Conservation (phyloP, 192 early-diverging fungal species). For the Ambispora gerdemannii region DNA sequence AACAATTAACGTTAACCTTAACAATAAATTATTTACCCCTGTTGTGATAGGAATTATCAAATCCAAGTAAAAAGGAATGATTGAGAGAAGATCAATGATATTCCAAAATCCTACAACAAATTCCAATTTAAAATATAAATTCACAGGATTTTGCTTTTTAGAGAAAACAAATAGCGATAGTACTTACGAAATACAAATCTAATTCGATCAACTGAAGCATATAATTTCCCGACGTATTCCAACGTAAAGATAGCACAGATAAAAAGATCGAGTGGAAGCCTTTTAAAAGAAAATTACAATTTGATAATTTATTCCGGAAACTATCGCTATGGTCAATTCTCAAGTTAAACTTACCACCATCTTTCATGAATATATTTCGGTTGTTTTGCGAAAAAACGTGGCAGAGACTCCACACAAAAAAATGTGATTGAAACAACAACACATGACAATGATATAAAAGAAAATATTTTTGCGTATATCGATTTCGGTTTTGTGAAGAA, state of each 20-base stretch:
- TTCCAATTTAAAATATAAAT: neutral
- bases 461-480: neutral
- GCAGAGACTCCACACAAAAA: conserved; percentile 5
- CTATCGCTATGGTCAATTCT: neutral
- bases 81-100: conserved; percentile 14
- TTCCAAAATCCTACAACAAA: neutral
- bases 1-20: neutral
- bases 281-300: neutral
- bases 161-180: neutral
- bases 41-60: neutral
- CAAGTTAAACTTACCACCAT: neutral
- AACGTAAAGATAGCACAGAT: neutral
- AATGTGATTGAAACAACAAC: neutral
- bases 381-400: neutral
- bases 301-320: neutral
- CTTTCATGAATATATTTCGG: neutral
- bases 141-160: neutral
- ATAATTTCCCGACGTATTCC: conserved; percentile 20
- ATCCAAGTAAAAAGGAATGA: conserved; percentile 13
- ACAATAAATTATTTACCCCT: neutral
- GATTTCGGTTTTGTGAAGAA: conserved; percentile 16
- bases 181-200: conserved; percentile 20
- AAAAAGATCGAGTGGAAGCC: neutral
- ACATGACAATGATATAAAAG: neutral
- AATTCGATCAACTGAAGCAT: conserved; percentile 4